Conservation (phyloP, 2,329 filamentous ascomycete species). For the Trichoderma atroviride region DNA sequence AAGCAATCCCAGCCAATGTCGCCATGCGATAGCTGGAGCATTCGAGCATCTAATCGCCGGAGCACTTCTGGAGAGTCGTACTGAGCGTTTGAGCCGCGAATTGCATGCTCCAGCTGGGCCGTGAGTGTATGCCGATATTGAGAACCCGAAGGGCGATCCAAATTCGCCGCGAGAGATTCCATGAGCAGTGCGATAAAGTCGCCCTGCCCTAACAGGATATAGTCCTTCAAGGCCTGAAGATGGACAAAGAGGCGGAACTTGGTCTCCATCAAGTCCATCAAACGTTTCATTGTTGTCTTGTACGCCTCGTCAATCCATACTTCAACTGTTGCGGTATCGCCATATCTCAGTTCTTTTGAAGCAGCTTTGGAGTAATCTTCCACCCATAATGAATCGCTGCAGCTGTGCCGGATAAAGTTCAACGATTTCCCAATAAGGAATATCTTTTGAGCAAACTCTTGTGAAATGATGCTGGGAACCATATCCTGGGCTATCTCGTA, state of each 20-base stretch:
- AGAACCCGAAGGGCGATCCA: conserved; percentile 92
- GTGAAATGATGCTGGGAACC: conserved; percentile 90
- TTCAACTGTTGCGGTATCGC: conserved; percentile 88
- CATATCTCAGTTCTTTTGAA: conserved; percentile 88
- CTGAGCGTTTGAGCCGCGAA: conserved; percentile 95
- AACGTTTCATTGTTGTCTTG: conserved; percentile 93
- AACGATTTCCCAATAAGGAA: conserved; percentile 97
- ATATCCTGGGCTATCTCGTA: conserved; percentile 83
- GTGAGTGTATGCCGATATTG: conserved; percentile 97
- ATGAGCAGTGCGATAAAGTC: conserved; percentile 97
- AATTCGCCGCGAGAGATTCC: conserved; percentile 90
- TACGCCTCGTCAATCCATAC: conserved; percentile 96
- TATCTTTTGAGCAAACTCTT: conserved; percentile 93
- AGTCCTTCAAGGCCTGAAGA: conserved; percentile 87
- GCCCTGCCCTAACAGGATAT: conserved; percentile 89
- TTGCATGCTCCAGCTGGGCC: conserved; percentile 96
- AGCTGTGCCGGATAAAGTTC: conserved; percentile 97
- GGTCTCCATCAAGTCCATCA: conserved; percentile 89
- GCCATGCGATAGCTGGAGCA: conserved; percentile 93
- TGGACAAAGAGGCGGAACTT: conserved; percentile 97
- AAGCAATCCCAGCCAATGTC: conserved; percentile 99
- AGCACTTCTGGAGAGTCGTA: conserved; percentile 92
- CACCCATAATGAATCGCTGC: conserved; percentile 91
- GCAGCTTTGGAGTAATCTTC: conserved; percentile 91
- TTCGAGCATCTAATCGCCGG: conserved; percentile 89